A percentile compares a stretch with the other conserved stretches of the same genome.
Evolutionary conservation across 164 flowering plant species (phyloP).

Genomic region (Chimonanthus salicifolius): DNA sequence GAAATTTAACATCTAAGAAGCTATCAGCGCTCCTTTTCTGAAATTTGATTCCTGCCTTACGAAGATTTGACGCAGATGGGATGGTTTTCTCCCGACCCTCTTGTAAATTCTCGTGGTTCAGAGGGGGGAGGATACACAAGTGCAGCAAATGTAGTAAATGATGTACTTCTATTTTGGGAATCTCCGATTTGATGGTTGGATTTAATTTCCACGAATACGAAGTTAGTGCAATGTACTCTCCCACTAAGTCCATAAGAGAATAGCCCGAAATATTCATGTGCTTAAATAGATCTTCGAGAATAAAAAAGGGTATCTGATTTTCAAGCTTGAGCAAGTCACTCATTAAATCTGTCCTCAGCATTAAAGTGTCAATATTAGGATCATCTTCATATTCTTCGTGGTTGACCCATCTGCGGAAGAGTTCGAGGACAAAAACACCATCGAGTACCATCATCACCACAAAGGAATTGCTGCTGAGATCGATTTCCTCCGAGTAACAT

Average conservation of each 20-base stretch:
- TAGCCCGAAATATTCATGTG: neutral
- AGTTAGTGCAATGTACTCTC: neutral
- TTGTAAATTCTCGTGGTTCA: neutral
- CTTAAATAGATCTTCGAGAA: neutral
- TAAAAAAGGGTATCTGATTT: neutral
- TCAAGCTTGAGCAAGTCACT: neutral
- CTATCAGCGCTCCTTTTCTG: neutral
- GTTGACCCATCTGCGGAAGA: neutral
- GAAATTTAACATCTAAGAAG: neutral
- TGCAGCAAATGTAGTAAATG: slow-evolving; percentile 1
- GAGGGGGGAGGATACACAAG: rapidly evolving
- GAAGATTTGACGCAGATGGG: neutral
- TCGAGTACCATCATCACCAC: slow-evolving; percentile 3
- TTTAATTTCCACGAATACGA: neutral
- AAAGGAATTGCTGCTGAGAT: neutral
- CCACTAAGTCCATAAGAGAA: neutral
- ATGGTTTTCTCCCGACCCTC: rapidly evolving
- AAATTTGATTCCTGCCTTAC: neutral
- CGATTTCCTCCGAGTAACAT: neutral
- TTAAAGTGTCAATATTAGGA: rapidly evolving
- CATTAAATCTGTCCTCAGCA: rapidly evolving
- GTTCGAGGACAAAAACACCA: slow-evolving; percentile 7
- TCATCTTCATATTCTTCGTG: neutral
- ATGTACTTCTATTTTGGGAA: neutral
- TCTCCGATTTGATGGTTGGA: neutral